Percentiles rank a stretch among this genome's conserved stretches.
phyloP scores from a whole-genome alignment of 805 yeast genomes.

The Hanseniaspora guilliermondii region DNA sequence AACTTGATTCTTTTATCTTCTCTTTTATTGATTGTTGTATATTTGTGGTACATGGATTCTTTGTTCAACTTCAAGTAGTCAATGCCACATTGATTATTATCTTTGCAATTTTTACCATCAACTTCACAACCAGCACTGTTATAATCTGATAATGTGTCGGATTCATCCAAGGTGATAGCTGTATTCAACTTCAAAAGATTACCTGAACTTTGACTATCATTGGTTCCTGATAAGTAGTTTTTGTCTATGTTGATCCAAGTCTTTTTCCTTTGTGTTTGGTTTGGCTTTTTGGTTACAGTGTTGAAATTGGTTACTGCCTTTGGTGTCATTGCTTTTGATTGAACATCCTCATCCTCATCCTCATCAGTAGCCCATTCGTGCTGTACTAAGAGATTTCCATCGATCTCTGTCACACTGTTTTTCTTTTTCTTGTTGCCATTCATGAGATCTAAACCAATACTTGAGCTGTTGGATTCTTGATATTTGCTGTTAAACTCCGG shows the following conservation, averaged over 20 bases:
- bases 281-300: background rate
- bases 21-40: slow-evolving; percentile 1
- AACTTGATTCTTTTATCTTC: slow-evolving; percentile 9
- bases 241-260: background rate
- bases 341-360: background rate
- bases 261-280: background rate
- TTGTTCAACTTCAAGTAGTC: background rate
- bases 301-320: background rate
- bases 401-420: slow-evolving; percentile 1
- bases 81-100: too few relatives aligned
- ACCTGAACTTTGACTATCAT: background rate
- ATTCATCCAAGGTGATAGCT: background rate
- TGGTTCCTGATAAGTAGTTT: background rate
- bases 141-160: slow-evolving; percentile 7
- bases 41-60: slow-evolving; percentile 2
- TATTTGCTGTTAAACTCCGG: background rate
- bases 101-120: background rate
- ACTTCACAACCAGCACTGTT: slow-evolving; percentile 1
- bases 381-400: slow-evolving; percentile 3
- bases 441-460: background rate
- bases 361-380: slow-evolving; percentile 1
- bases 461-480: background rate
- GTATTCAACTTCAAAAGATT: slow-evolving; percentile 2
- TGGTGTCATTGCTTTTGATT: background rate
- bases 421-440: background rate